Conservation (phyloP, 2,329 filamentous ascomycete species). For the Ceratocystis colombiana region DNA sequence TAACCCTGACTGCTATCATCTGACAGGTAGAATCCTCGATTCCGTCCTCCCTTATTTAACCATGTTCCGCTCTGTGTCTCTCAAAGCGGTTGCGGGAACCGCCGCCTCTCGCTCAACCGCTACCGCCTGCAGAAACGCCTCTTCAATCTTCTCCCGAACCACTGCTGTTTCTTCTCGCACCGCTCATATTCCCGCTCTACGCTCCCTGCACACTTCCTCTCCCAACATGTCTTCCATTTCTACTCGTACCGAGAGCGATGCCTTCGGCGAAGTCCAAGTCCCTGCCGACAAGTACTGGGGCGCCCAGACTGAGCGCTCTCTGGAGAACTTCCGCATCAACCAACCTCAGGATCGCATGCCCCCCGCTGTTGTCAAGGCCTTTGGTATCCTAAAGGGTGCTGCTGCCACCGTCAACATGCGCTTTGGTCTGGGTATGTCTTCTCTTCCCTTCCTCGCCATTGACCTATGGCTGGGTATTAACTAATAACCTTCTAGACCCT, state of each 20-base stretch:
- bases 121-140: constrained; percentile 9
- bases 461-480: not conserved
- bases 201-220: constrained; percentile 37
- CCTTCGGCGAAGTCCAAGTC: constrained; percentile 94
- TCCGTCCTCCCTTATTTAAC: constrained; percentile 14
- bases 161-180: constrained; percentile 13
- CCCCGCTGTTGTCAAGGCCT: constrained; percentile 78
- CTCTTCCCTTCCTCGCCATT: not conserved
- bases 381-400: constrained; percentile 94
- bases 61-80: constrained; percentile 25
- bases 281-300: constrained; percentile 94
- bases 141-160: constrained; percentile 14
- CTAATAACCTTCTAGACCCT: constrained; percentile 49
- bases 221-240: constrained; percentile 38
- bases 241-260: constrained; percentile 81
- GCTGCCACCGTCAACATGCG: constrained; percentile 93
- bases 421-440: constrained; percentile 64
- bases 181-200: constrained; percentile 21
- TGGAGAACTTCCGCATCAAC: constrained; percentile 98
- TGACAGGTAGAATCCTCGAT: constrained; percentile 21
- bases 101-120: constrained; percentile 15
- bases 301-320: constrained; percentile 88
- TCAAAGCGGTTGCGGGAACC: constrained; percentile 20
- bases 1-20: constrained; percentile 18
- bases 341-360: constrained; percentile 99